These are phyloP conservation scores for Paracoccidioides brasiliensis DNA, from an alignment of 2,329 filamentous ascomycete genomes.

Conservation along the genomic window DNA sequence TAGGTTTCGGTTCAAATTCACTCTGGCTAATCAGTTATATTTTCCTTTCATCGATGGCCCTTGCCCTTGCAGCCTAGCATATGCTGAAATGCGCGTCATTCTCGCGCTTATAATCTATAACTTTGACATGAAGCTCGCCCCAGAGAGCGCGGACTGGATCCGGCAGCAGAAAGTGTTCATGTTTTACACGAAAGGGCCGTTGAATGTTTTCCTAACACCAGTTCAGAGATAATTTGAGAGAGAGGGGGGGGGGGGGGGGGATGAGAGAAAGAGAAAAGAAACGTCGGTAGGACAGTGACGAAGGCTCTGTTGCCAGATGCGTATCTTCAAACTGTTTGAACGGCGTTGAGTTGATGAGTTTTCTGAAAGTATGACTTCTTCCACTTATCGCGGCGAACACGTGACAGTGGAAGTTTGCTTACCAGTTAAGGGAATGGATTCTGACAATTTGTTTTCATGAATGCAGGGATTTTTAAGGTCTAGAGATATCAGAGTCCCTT, in stretches of 20 bases:
- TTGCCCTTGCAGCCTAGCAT: constrained; percentile 30
- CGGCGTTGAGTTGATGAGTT: too few relatives aligned
- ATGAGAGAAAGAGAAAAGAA: too few relatives aligned
- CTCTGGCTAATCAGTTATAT: neutral
- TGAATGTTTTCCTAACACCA: constrained; percentile 28
- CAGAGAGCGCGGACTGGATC: constrained; percentile 29
- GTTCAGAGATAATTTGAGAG: neutral
- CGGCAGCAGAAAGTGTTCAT: constrained; percentile 27
- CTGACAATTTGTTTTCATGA: too few relatives aligned
- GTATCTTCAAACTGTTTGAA: too few relatives aligned
- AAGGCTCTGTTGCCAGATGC: too few relatives aligned
- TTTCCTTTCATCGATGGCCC: neutral
- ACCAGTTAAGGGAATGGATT: too few relatives aligned
- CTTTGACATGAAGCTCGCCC: constrained; percentile 35
- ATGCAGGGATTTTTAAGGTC: too few relatives aligned
- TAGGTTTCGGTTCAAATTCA: neutral
- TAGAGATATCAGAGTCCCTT: too few relatives aligned
- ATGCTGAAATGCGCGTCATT: constrained; percentile 39
- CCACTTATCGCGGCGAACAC: too few relatives aligned
- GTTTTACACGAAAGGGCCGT: constrained; percentile 30
- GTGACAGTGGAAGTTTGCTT: too few relatives aligned
- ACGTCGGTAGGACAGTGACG: too few relatives aligned
- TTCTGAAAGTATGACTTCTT: too few relatives aligned
- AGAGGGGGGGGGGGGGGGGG: neutral
- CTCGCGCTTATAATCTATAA: constrained; percentile 37